Base-by-base conservation (phyloP, 441 rosid genomes). In the Capsella rubella region DNA sequence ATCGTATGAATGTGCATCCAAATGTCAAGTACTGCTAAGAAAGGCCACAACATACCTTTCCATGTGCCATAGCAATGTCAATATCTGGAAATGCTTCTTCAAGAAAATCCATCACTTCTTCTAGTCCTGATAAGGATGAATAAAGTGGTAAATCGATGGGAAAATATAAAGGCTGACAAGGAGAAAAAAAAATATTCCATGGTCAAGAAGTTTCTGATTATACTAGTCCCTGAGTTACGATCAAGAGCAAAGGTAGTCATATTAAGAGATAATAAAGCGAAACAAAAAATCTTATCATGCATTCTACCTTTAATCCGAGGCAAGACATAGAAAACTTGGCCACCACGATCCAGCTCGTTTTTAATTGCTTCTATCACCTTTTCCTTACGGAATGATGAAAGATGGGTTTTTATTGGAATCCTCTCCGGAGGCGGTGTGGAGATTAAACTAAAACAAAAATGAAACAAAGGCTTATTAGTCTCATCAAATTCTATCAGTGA, bases 341-440 rank as follows among this genome's bases (percentile, higher is more conserved):
- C 99, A 80, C 79, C 87, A 67, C 96, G 96, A 67, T 85, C 89
- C 79, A 95, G 82, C 87, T 95, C 96, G 78, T 87, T 81, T 79
- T 87, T 80, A 74, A 91, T 89, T 34, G 99, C 96, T 72, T 86
- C 81, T 77, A 82, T 65, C 71, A 88, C 88, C 79, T 81, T 88
- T 62, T 83, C 93, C 79, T 86, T 81, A 78, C 78, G 78, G 77
- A 82, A 84, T 50, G 86, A 86, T 32, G 92, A 87, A 80, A 95
- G 95, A 85, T 82, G 84, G 62, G 97, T 95, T 86, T 76, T 91
- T 84, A 95, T 92, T 69, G 99, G 99, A 86, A 95, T 90, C 84
- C 99, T 89, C 84, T 95, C 98, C 42, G 97, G 99, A 56, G 99
- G 99, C 51, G 99, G 97, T 60, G 99, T 92, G 66, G 97, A 82